Percentiles rank a stretch among this genome's conserved stretches.
Conservation (phyloP, 2,329 filamentous ascomycete species). For the Dactylonectria estremocensis region DNA sequence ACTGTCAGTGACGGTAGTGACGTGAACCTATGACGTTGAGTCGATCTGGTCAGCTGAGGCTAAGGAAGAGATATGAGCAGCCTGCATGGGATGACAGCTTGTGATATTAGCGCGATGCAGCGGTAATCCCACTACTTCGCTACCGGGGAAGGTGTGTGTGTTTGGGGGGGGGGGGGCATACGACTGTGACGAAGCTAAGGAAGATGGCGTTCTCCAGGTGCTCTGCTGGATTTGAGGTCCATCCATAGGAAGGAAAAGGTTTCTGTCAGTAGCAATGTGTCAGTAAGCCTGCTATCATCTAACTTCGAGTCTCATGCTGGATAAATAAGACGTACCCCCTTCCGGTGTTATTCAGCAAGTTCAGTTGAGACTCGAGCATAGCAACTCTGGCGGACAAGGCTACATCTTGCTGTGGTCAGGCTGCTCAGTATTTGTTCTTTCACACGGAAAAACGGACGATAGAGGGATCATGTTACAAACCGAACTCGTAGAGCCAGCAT, state of each 20-base stretch:
- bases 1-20: background rate
- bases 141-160: background rate
- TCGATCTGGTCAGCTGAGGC: slow-evolving; percentile 4
- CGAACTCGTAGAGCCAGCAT: background rate
- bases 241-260: background rate
- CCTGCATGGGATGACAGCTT: background rate
- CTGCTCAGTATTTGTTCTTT: background rate
- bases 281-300: slow-evolving; percentile 2
- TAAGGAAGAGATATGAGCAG: slow-evolving; percentile 1
- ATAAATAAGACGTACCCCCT: background rate
- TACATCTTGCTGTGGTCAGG: background rate
- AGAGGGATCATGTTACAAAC: background rate
- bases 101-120: background rate
- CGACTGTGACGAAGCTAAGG: slow-evolving; percentile 5
- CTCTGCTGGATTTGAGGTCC: background rate
- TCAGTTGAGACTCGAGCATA: slow-evolving; percentile 1
- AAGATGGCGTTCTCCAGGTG: slow-evolving; percentile 2
- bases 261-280: background rate
- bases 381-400: slow-evolving; percentile 6
- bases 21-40: slow-evolving; percentile 1
- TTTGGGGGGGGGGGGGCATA: background rate
- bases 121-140: slow-evolving; percentile 1
- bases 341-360: background rate
- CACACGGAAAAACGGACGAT: background rate
- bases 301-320: background rate